Base-by-base conservation (phyloP, 78 protist genomes). In the Dictyostelium capitatum region DNA sequence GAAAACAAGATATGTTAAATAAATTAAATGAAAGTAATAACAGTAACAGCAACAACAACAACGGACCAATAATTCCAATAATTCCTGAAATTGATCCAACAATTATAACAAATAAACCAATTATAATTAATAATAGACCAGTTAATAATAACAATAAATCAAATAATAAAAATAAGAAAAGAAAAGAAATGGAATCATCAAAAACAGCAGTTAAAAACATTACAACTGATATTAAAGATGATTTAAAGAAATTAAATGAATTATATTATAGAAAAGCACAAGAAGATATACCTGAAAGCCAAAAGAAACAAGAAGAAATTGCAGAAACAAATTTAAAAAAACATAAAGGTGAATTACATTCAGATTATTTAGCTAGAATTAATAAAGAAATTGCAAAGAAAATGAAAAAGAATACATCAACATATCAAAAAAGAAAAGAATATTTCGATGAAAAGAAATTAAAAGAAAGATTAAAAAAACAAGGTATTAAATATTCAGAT, bases 351-450 rank as follows among this genome's bases (percentile, higher is more conserved):
- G 91, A 83, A 83, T n/a, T 23, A 6, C 54, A 73, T 43, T 19
- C 37, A 20, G 50, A 70, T 9, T 83, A 72, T 56, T 25, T 59
- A 6, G 48, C 72, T 5, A 28, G 91, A 25, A 41, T 83, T 12
- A 50, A 23, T 25, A 83, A 73, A 51, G 82, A 83, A 48, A 54
- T 83, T 54, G 50, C 46, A 51, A 64, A 51, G 20, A 43, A 83
- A 6, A 43, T 41, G 28, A 83, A 56, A 77, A 83, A 83, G 81
- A 56, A 46, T 2, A 28, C 91, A 32, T 30, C 65, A 28, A 69
- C 82, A 28, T 73, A 83, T 43, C 82, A 69, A 43, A 83, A 83
- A 43, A 83, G 74, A 56, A 85, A 85, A 75, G 92, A 85, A 53
- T 59, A 47, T 46, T 69, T 53, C 14, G 72, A 14, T 43, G 53